A percentile compares a stretch with the other conserved stretches of the same genome.
Evolutionary conservation across 2,329 filamentous ascomycete genomes (phyloP).

Genomic region (Leptographium lundbergii): DNA sequence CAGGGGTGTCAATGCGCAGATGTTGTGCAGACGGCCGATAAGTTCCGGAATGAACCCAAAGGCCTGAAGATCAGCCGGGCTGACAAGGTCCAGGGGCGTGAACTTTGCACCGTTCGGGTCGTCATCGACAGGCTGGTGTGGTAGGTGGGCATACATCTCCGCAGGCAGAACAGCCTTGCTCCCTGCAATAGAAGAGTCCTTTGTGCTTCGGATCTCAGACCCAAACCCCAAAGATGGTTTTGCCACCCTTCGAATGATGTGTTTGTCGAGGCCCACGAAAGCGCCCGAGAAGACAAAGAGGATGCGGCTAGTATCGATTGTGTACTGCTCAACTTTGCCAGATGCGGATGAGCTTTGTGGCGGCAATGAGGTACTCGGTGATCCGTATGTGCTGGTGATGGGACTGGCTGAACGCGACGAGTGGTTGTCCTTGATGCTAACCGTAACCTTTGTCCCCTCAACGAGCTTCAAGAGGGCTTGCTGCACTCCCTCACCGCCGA

Average conservation of each 20-base stretch:
- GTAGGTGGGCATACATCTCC: slow-evolving; percentile 42
- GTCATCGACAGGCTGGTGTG: slow-evolving; percentile 33
- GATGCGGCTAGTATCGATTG: slow-evolving; percentile 89
- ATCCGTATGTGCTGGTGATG: slow-evolving; percentile 39
- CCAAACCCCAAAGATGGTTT: slow-evolving; percentile 84
- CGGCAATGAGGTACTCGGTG: slow-evolving; percentile 30
- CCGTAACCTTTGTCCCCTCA: slow-evolving; percentile 84
- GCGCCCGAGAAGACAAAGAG: slow-evolving; percentile 95
- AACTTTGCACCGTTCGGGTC: slow-evolving; percentile 25
- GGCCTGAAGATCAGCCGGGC: slow-evolving; percentile 62
- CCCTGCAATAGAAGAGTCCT: slow-evolving; percentile 31
- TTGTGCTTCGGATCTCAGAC: slow-evolving; percentile 56
- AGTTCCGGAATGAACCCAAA: slow-evolving; percentile 91
- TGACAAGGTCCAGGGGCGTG: slow-evolving; percentile 57
- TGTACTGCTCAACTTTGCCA: slow-evolving; percentile 48
- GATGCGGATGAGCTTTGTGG: slow-evolving; percentile 32
- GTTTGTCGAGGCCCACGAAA: slow-evolving; percentile 84
- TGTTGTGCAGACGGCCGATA: slow-evolving; percentile 89
- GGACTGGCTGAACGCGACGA: slow-evolving; percentile 40
- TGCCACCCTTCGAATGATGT: slow-evolving; percentile 74
- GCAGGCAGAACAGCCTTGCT: slow-evolving; percentile 51
- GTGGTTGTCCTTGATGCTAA: slow-evolving; percentile 73
- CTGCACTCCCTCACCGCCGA: slow-evolving; percentile 91
- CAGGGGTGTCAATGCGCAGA: slow-evolving; percentile 72
- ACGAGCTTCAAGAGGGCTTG: slow-evolving; percentile 93